phyloP scores from a whole-genome alignment of 164 flowering plant species.

The grape (Vitis vinifera) region DNA sequence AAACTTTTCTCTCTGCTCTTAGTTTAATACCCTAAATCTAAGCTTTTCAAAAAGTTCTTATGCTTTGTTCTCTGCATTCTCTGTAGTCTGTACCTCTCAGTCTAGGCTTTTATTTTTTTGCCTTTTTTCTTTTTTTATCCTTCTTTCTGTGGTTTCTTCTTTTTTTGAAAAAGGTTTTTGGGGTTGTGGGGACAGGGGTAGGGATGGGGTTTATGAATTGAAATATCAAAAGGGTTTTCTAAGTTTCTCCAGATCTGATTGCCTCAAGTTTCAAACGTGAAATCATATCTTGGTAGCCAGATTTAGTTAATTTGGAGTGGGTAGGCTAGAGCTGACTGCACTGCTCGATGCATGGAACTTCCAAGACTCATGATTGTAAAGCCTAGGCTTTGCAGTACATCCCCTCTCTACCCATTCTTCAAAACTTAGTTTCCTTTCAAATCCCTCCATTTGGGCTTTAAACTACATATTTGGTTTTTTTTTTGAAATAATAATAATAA shows the following conservation, averaged over 20 bases:
- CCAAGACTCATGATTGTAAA: conserved; percentile 33
- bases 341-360: conserved; percentile 46
- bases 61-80: conserved; percentile 12
- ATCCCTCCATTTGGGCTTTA: no score
- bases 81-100: conserved; percentile 8
- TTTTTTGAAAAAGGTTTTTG: conserved; percentile 12
- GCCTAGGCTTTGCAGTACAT: conserved; percentile 14
- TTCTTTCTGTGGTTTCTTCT: conserved; percentile 3
- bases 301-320: not conserved
- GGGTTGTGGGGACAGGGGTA: conserved; percentile 10
- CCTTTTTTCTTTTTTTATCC: not conserved
- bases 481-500: no score
- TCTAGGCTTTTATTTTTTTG: conserved; percentile 8
- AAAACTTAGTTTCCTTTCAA: not conserved
- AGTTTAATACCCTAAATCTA: conserved; percentile 6
- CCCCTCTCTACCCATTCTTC: conserved; percentile 17
- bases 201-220: not conserved
- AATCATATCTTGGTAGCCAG: not conserved
- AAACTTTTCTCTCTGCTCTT: conserved; percentile 5
- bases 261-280: not conserved
- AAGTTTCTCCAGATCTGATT: not conserved
- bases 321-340: conserved; percentile 18
- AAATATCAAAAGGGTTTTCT: not conserved
- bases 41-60: conserved; percentile 20
- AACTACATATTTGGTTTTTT: no score